Conservation (phyloP, 1,284 basidiomycete species). For the Malassezia slooffiae region DNA sequence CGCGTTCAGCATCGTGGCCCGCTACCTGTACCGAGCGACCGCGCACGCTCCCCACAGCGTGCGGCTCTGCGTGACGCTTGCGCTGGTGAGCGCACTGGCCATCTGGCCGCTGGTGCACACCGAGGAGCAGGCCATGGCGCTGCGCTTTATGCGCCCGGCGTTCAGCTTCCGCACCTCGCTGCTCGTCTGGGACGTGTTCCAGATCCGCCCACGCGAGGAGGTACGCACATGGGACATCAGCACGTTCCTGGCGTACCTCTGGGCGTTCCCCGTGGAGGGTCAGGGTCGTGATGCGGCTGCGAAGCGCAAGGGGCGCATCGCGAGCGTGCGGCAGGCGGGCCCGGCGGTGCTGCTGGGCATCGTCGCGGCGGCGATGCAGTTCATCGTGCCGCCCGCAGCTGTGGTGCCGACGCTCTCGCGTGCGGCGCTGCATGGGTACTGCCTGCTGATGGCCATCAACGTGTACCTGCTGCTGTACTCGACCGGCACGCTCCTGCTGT, state of each 20-base stretch:
- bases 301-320: constrained; percentile 23
- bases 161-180: constrained; percentile 40
- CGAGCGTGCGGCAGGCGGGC: constrained; percentile 33
- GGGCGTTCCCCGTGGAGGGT: constrained; percentile 40
- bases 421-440: constrained; percentile 34
- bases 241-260: constrained; percentile 39
- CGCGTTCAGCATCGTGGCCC: neutral
- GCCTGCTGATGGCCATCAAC: constrained; percentile 21
- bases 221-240: constrained; percentile 30
- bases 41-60: neutral
- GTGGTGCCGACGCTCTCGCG: constrained; percentile 29
- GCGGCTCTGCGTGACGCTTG: neutral
- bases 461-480: constrained; percentile 9
- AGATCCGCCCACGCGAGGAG: constrained; percentile 31
- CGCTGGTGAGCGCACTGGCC: neutral
- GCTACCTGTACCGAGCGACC: neutral
- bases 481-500: neutral
- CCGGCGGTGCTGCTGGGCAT: constrained; percentile 31
- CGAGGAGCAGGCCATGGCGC: constrained; percentile 20
- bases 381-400: constrained; percentile 37
- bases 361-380: constrained; percentile 25
- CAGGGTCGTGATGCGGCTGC: constrained; percentile 29
- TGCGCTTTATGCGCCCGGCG: constrained; percentile 42
- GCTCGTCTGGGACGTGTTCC: constrained; percentile 43
- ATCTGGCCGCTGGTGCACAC: constrained; percentile 1